phyloP scores from a whole-genome alignment of 768 basidiomycete species.

The Suillus variegatus region DNA sequence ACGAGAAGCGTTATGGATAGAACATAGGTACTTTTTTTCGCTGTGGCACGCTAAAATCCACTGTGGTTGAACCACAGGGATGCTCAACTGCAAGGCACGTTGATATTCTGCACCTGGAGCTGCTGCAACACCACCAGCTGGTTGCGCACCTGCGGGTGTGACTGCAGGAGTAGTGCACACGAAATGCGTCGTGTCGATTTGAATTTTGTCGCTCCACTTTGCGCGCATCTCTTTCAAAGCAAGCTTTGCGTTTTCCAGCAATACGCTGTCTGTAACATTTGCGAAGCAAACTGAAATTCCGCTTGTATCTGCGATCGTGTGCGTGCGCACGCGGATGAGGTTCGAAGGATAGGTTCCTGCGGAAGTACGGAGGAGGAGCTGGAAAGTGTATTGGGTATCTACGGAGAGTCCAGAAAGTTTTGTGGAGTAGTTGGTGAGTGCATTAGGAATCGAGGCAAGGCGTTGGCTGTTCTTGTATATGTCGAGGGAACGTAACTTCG shows the following conservation, averaged over 20 bases:
- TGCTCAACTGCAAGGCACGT: constrained; percentile 89
- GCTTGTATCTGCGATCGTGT: constrained; percentile 93
- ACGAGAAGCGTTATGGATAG: constrained; percentile 3
- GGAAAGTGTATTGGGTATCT: constrained; percentile 89
- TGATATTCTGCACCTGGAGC: constrained; percentile 89
- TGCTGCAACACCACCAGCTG: constrained; percentile 53
- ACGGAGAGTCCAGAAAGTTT: constrained; percentile 83
- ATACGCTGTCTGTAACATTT: constrained; percentile 72
- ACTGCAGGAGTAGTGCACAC: constrained; percentile 90
- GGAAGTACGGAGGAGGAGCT: constrained; percentile 89
- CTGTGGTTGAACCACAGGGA: constrained; percentile 92
- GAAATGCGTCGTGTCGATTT: constrained; percentile 98
- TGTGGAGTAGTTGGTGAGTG: constrained; percentile 81
- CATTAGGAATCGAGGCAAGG: constrained; percentile 82
- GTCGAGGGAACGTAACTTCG: constrained; percentile 85
- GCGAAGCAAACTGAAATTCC: constrained; percentile 96
- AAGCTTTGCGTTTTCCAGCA: constrained; percentile 80
- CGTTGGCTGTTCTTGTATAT: constrained; percentile 92
- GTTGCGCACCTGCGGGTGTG: constrained; percentile 57
- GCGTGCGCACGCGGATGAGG: constrained; percentile 79
- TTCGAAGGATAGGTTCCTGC: constrained; percentile 92
- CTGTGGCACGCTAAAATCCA: constrained; percentile 91
- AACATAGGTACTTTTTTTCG: constrained; percentile 70
- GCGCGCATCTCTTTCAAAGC: constrained; percentile 86
- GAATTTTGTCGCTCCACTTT: constrained; percentile 89